phyloP scores from a whole-genome alignment of 306 rosid species.

The Cucurbita pepo region DNA sequence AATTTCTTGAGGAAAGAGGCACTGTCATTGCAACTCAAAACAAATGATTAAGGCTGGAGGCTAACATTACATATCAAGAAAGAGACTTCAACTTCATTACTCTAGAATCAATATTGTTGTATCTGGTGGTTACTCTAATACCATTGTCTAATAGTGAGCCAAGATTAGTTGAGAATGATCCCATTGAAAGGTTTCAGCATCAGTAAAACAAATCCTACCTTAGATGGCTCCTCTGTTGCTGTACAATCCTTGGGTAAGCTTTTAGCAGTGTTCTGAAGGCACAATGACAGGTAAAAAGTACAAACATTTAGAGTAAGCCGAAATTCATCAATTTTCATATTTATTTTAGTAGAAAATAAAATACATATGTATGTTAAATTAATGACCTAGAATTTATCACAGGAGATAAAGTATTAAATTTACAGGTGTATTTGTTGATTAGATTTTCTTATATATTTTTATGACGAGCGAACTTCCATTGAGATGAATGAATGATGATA shows the following conservation, averaged over 20 bases:
- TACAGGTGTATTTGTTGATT: background rate
- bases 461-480: background rate
- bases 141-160: background rate
- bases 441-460: background rate
- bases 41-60: background rate
- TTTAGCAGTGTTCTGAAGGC: conserved; percentile 47
- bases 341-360: background rate
- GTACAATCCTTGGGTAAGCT: conserved; percentile 66
- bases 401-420: background rate
- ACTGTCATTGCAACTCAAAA: conserved; percentile 33
- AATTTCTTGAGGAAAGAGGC: conserved; percentile 70
- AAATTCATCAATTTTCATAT: background rate
- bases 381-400: background rate
- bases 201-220: conserved; percentile 35
- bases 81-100: background rate
- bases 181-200: background rate
- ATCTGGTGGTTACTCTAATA: background rate
- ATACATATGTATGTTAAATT: background rate
- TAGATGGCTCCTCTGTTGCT: conserved; percentile 39
- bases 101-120: background rate
- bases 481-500: background rate
- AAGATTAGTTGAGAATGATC: background rate
- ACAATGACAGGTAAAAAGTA: background rate
- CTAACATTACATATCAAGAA: background rate
- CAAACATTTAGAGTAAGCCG: background rate